phyloP scores from a whole-genome alignment of 441 rosid genomes.

The Pelargonium fulgidum region DNA sequence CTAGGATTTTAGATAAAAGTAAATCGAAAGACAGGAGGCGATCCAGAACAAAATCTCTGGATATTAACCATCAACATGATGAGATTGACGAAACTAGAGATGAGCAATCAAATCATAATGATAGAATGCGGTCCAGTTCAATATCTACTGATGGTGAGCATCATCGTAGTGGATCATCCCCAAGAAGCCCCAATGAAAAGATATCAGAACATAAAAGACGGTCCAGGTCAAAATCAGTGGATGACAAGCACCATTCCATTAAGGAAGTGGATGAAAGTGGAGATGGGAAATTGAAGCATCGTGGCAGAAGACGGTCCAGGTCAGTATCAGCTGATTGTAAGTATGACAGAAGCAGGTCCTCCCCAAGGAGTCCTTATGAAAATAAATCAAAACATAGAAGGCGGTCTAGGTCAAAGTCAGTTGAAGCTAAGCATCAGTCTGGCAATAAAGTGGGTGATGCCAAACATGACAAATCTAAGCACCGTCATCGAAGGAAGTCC shows the following conservation, averaged over 20 bases:
- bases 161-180: constrained; percentile 37
- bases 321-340: constrained; percentile 20
- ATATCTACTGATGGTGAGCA: constrained; percentile 40
- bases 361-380: constrained; percentile 14
- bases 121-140: constrained; percentile 38
- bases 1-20: constrained; percentile 40
- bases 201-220: constrained; percentile 9
- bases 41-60: constrained; percentile 55
- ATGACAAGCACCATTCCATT: constrained; percentile 13
- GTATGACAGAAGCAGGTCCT: constrained; percentile 9
- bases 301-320: constrained; percentile 22
- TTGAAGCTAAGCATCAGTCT: constrained; percentile 15
- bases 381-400: constrained; percentile 9
- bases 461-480: constrained; percentile 18
- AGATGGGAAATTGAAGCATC: constrained; percentile 12
- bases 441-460: constrained; percentile 6
- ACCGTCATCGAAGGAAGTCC: constrained; percentile 11
- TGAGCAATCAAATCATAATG: constrained; percentile 43
- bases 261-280: constrained; percentile 19
- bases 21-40: constrained; percentile 40
- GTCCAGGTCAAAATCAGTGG: constrained; percentile 19
- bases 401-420: constrained; percentile 21
- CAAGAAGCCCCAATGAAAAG: constrained; percentile 24
- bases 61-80: constrained; percentile 35
- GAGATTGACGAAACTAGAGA: constrained; percentile 36